Base-by-base conservation (phyloP, 2,329 filamentous ascomycete genomes). In the Cucurbitaria berberidis region DNA sequence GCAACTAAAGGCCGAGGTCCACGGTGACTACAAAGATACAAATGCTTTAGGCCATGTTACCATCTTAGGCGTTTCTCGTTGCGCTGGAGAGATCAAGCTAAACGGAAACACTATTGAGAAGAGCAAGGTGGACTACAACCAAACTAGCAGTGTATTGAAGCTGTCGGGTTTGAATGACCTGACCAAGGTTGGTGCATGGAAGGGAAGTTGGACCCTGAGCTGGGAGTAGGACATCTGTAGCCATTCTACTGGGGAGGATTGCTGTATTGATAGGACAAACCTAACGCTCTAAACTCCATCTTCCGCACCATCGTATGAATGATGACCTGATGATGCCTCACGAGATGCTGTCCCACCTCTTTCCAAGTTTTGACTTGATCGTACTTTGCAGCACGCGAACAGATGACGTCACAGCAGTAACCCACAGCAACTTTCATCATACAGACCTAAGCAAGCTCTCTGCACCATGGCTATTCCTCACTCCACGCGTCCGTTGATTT, bases 1-100 rank as follows among this genome's bases (percentile, higher is more conserved):
- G 0, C 74, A 76, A 5, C 68, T 89, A 4, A 77, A 76, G 32
- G 83, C 80, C 0, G 73, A 68, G 4, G 77, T 81, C 0, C 59
- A 72, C 1, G 87, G 87, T 0, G 70, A 66, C 2, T 90, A 80
- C 70, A 69, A 74, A 9, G 86, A 89, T 57, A 73, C 66, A 0
- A 88, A 86, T 61, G 71, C 80, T 0, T 76, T 90, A 13, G 83
- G 80, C 1, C 87, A 86, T 54, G 78, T 89, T 32, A 89, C 85
- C 0, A 70, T 91, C 39, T 59, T 89, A 55, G 88, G 88, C 19
- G 77, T 88, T 1, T 54, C 70, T 3, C 59, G 62, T n/a, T 60
- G 70, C 1, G 53, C 60, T 15, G 81, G 80, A 0, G 62, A 72
- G 15, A 58, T 68, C 3, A 67, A 72, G 19, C 70, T 89, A 7